Conservation (phyloP, 2,329 filamentous ascomycete genomes). For the Leptographium radiaticola region DNA sequence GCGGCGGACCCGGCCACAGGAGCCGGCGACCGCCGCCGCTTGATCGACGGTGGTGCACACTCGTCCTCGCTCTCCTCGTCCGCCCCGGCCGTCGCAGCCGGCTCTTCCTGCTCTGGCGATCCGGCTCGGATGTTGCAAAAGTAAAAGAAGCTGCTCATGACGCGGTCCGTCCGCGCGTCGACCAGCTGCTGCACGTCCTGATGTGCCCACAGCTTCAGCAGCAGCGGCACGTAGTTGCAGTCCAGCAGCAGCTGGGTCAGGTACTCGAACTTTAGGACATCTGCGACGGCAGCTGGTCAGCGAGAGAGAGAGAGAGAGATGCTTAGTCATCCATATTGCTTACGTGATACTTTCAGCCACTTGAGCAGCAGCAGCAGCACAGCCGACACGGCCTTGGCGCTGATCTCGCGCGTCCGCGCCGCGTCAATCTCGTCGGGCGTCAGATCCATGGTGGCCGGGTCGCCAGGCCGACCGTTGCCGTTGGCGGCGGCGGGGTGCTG, state of each 20-base stretch:
- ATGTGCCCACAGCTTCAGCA: slow-evolving; percentile 85
- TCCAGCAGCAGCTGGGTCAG: slow-evolving; percentile 86
- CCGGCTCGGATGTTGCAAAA: slow-evolving; percentile 61
- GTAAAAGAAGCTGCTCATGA: slow-evolving; percentile 81
- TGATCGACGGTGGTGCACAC: slow-evolving; percentile 72
- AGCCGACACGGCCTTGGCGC: slow-evolving; percentile 82
- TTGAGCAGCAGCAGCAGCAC: slow-evolving; percentile 80
- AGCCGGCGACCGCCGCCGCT: slow-evolving; percentile 38
- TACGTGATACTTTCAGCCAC: slow-evolving; percentile 92
- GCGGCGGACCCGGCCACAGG: slow-evolving; percentile 12
- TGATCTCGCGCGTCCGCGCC: slow-evolving; percentile 71
- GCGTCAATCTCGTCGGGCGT: slow-evolving; percentile 69
- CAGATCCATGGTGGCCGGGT: slow-evolving; percentile 24
- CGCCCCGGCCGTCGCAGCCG: slow-evolving; percentile 12
- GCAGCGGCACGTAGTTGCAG: slow-evolving; percentile 85
- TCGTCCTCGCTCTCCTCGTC: slow-evolving; percentile 55
- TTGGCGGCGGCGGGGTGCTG: slow-evolving; percentile 29
- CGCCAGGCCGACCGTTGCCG: slow-evolving; percentile 10
- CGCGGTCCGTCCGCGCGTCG: slow-evolving; percentile 70
- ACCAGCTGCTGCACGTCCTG: slow-evolving; percentile 88
- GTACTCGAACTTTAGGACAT: slow-evolving; percentile 92
- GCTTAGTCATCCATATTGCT: slow-evolving; percentile 21
- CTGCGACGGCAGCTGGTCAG: slow-evolving; percentile 29
- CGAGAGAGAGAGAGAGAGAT: not conserved
- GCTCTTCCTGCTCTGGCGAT: slow-evolving; percentile 14